phyloP scores from a whole-genome alignment of 176 grass and related monocot genomes.

The Oryza punctata region DNA sequence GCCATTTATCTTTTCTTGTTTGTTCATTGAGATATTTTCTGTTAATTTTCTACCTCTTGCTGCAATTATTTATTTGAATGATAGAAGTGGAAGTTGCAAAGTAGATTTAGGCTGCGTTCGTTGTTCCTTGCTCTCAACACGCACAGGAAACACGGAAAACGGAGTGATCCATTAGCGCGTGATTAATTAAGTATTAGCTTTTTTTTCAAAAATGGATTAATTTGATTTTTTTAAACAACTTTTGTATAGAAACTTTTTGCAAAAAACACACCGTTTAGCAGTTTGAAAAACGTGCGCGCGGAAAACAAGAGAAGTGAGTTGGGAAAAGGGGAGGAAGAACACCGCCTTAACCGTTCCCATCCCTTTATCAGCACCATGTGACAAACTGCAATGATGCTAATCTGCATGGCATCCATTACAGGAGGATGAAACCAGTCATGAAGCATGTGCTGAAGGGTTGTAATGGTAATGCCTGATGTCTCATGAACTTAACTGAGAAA shows the following conservation, averaged over 20 bases:
- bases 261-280: too few relatives aligned
- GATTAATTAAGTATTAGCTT: too few relatives aligned
- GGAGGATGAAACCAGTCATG: neutral
- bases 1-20: neutral
- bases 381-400: neutral
- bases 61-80: neutral
- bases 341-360: neutral
- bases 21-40: conserved; percentile 4
- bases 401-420: neutral
- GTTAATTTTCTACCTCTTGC: neutral
- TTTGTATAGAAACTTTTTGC: too few relatives aligned
- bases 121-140: too few relatives aligned
- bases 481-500: neutral
- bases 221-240: too few relatives aligned
- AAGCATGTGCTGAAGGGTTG: neutral
- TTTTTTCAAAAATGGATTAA: too few relatives aligned
- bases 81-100: neutral
- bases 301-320: too few relatives aligned
- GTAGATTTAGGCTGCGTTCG: too few relatives aligned
- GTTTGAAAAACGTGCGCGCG: too few relatives aligned
- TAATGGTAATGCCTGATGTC: neutral
- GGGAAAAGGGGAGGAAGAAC: too few relatives aligned
- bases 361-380: neutral
- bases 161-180: too few relatives aligned
- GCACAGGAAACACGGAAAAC: too few relatives aligned